phyloP scores from a whole-genome alignment of 2,329 filamentous ascomycete genomes.

The Capronia epimyces region DNA sequence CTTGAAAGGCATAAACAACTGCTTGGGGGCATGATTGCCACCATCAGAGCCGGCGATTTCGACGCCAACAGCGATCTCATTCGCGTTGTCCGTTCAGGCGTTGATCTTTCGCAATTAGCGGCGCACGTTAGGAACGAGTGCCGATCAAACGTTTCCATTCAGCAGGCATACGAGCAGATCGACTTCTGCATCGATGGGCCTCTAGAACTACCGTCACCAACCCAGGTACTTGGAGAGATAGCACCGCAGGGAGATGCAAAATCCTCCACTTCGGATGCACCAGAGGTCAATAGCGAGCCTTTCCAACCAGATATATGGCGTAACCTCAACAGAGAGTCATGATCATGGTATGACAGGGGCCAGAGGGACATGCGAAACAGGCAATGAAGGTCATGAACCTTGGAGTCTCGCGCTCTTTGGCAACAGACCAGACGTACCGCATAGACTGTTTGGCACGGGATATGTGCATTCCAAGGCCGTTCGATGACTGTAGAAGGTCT shows the following conservation, averaged over 20 bases:
- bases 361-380: no score
- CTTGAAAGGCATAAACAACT: conserved; percentile 24
- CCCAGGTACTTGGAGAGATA: conserved; percentile 14
- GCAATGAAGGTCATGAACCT: no score
- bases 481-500: no score
- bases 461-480: no score
- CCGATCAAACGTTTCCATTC: conserved; percentile 21
- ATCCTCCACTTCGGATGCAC: not conserved
- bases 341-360: no score
- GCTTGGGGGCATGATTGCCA: conserved; percentile 28
- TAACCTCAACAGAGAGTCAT: no score
- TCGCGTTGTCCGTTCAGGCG: conserved; percentile 21
- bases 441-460: no score
- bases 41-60: conserved; percentile 22
- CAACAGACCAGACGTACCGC: no score
- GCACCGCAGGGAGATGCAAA: not conserved
- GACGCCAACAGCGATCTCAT: conserved; percentile 20
- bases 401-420: no score
- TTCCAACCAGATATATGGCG: no score
- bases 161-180: conserved; percentile 24
- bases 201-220: conserved; percentile 25
- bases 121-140: conserved; percentile 28
- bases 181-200: conserved; percentile 25
- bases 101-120: conserved; percentile 27
- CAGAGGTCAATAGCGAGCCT: not conserved